Conservation (phyloP, 176 grass and related monocot species). For the Panicum miliaceum region DNA sequence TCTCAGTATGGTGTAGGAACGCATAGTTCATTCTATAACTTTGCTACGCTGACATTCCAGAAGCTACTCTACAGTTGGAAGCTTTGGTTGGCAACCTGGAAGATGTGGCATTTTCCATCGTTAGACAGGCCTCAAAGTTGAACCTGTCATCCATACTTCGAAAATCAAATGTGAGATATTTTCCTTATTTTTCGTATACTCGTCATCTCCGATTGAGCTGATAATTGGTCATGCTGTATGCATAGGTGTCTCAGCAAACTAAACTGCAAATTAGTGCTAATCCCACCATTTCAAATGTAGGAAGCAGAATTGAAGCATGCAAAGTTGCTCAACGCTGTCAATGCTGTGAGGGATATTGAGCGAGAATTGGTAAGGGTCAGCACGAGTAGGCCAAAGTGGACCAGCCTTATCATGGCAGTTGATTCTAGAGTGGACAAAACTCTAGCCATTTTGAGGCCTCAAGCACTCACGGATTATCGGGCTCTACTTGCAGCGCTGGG, state of each 20-base stretch:
- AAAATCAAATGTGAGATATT: slow-evolving; percentile 49
- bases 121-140: slow-evolving; percentile 59
- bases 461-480: slow-evolving; percentile 80
- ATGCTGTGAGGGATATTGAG: slow-evolving; percentile 76
- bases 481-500: slow-evolving; percentile 78
- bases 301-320: slow-evolving; percentile 60
- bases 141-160: slow-evolving; percentile 51
- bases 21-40: slow-evolving; percentile 49
- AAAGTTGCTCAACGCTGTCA: slow-evolving; percentile 68
- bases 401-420: slow-evolving; percentile 73
- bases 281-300: slow-evolving; percentile 44
- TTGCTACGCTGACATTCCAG: slow-evolving; percentile 71
- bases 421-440: slow-evolving; percentile 93
- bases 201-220: not conserved
- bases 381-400: slow-evolving; percentile 61
- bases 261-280: not conserved
- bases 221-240: not conserved
- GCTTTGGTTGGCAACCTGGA: slow-evolving; percentile 96
- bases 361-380: slow-evolving; percentile 59
- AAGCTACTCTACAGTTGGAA: slow-evolving; percentile 87
- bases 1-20: slow-evolving; percentile 1
- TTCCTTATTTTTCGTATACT: slow-evolving; percentile 5
- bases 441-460: slow-evolving; percentile 78
- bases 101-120: slow-evolving; percentile 74
- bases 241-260: not conserved